Conservation (phyloP, 2,329 filamentous ascomycete genomes). For the Phaeoacremonium minimum region DNA sequence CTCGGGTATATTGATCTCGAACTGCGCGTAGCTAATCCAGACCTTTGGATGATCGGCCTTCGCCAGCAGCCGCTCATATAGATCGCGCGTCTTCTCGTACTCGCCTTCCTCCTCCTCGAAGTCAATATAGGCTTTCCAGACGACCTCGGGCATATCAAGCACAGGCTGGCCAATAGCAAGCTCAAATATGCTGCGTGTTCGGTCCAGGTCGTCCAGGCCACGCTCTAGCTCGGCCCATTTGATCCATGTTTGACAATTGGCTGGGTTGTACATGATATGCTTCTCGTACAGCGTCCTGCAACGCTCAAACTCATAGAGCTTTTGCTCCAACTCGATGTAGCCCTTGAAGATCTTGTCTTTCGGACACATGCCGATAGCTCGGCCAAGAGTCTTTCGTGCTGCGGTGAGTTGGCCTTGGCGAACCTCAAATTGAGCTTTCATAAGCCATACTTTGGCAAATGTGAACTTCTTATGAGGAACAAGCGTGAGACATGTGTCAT, state of each 20-base stretch:
- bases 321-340: slow-evolving; percentile 89
- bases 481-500: slow-evolving; percentile 79
- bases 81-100: slow-evolving; percentile 72
- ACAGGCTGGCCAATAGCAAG: slow-evolving; percentile 76
- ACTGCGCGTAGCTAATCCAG: slow-evolving; percentile 98
- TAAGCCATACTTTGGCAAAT: slow-evolving; percentile 92
- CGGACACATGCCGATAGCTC: slow-evolving; percentile 88
- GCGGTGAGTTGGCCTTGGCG: slow-evolving; percentile 76
- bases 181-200: slow-evolving; percentile 87
- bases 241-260: slow-evolving; percentile 93
- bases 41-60: slow-evolving; percentile 99
- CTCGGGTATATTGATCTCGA: slow-evolving; percentile 92
- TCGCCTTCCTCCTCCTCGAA: slow-evolving; percentile 96
- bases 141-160: slow-evolving; percentile 93
- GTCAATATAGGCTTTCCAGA: slow-evolving; percentile 98
- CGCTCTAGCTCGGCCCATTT: slow-evolving; percentile 92
- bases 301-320: slow-evolving; percentile 88
- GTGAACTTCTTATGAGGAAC: slow-evolving; percentile 97
- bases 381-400: slow-evolving; percentile 84
- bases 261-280: slow-evolving; percentile 85
- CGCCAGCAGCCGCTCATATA: slow-evolving; percentile 87
- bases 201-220: slow-evolving; percentile 83
- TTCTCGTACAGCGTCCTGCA: slow-evolving; percentile 93
- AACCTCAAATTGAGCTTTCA: slow-evolving; percentile 90
- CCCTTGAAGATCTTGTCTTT: slow-evolving; percentile 94